A percentile compares a stretch with the other conserved stretches of the same genome.
Evolutionary conservation across 192 early-diverging fungal species (phyloP).

Genomic region (Coemansia pectinata): DNA sequence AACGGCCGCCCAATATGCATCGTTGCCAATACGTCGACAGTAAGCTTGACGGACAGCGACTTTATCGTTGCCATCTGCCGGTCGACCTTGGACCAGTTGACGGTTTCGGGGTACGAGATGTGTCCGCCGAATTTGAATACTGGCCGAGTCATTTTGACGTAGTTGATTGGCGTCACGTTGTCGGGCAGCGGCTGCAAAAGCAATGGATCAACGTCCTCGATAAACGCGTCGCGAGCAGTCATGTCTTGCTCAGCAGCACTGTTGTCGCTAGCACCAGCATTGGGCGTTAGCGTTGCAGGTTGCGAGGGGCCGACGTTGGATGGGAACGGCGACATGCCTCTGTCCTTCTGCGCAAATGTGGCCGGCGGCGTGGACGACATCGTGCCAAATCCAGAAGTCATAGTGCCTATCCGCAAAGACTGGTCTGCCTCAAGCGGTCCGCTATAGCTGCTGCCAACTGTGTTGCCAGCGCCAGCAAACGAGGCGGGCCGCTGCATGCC

Average conservation of each 20-base stretch:
- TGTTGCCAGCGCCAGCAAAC: slow-evolving; percentile 23
- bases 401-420: slow-evolving; percentile 17
- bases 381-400: slow-evolving; percentile 29
- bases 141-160: slow-evolving; percentile 47
- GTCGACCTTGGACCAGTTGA: slow-evolving; percentile 63
- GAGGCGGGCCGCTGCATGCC: slow-evolving; percentile 32
- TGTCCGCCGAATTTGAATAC: slow-evolving; percentile 52
- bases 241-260: not conserved
- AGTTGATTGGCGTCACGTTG: slow-evolving; percentile 52
- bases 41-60: slow-evolving; percentile 60
- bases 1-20: slow-evolving; percentile 71
- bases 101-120: slow-evolving; percentile 42
- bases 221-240: slow-evolving; percentile 15
- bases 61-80: slow-evolving; percentile 66
- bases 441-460: not conserved
- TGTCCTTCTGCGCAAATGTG: slow-evolving; percentile 33
- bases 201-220: slow-evolving; percentile 35
- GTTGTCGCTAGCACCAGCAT: not conserved
- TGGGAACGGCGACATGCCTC: slow-evolving; percentile 52
- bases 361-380: slow-evolving; percentile 39
- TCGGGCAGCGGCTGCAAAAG: slow-evolving; percentile 31
- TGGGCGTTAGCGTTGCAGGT: slow-evolving; percentile 7
- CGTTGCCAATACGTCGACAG: slow-evolving; percentile 61
- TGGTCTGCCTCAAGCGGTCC: slow-evolving; percentile 10
- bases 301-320: slow-evolving; percentile 43